A percentile compares a stretch with the other conserved stretches of the same genome.
These are phyloP conservation scores for Penicillium sp. DNA, from an alignment of 2,329 filamentous ascomycete species.

Conservation along the genomic window DNA sequence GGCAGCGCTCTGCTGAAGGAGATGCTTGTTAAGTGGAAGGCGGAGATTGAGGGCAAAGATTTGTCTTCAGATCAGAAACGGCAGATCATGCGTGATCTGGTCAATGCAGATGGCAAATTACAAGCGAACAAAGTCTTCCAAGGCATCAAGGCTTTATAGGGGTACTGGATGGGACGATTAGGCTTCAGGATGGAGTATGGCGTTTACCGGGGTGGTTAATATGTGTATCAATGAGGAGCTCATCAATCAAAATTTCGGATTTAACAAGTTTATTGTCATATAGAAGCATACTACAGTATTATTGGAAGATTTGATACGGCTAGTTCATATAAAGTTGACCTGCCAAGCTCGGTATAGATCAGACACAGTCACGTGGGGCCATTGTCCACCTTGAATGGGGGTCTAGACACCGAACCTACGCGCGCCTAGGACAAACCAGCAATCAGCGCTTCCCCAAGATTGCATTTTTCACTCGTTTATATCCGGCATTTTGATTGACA, in stretches of 20 bases:
- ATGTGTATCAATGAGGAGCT: not conserved
- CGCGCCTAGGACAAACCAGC: conserved; percentile 5
- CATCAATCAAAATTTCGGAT: not conserved
- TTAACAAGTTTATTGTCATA: not conserved
- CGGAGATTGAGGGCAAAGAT: conserved; percentile 60
- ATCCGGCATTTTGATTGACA: not conserved
- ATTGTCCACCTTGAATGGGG: conserved; percentile 3
- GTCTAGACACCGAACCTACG: conserved; percentile 13
- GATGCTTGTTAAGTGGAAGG: conserved; percentile 82
- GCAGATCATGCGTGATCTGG: conserved; percentile 73
- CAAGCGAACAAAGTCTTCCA: conserved; percentile 57
- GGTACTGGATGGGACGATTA: not conserved
- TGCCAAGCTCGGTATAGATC: not conserved
- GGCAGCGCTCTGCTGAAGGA: conserved; percentile 83
- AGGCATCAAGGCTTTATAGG: conserved; percentile 47
- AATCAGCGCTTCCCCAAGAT: not conserved
- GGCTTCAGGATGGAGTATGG: conserved; percentile 12
- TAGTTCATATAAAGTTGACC: not conserved
- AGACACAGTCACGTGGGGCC: conserved; percentile 17
- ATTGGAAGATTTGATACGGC: not conserved
- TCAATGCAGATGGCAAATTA: conserved; percentile 68
- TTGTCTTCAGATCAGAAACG: conserved; percentile 76
- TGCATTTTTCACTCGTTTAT: not conserved
- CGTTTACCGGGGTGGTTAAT: conserved; percentile 3
- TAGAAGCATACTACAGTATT: not conserved